Conservation (phyloP, 768 basidiomycete species). For the Sistotremastrum niveocremeum region DNA sequence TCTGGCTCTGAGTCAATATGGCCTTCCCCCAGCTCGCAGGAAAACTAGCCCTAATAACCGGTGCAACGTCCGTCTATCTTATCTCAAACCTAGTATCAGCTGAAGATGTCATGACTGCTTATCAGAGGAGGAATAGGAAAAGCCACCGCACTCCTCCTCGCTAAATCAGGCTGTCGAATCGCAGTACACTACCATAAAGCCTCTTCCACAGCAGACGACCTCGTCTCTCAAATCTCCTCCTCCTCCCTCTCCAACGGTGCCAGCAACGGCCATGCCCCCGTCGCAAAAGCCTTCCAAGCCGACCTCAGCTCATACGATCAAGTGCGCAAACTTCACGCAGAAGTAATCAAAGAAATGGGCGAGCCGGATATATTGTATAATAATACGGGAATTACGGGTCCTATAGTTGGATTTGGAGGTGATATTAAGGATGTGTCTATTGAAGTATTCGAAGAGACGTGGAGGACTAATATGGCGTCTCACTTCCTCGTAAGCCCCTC, state of each 20-base stretch:
- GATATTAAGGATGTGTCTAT: slow-evolving; percentile 31
- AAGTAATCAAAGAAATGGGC: slow-evolving; percentile 30
- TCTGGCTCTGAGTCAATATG: too few relatives aligned
- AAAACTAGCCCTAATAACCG: slow-evolving; percentile 24
- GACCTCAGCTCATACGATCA: slow-evolving; percentile 32
- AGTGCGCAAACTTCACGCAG: slow-evolving; percentile 28
- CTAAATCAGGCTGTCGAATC: slow-evolving; percentile 29
- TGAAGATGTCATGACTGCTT: background rate
- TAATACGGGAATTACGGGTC: slow-evolving; percentile 33
- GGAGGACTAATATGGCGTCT: slow-evolving; percentile 35
- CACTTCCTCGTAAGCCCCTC: slow-evolving; percentile 28
- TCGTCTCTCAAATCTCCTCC: slow-evolving; percentile 24
- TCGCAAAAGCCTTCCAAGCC: slow-evolving; percentile 27
- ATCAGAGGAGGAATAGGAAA: slow-evolving; percentile 39
- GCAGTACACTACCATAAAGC: slow-evolving; percentile 38
- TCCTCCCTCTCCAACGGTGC: slow-evolving; percentile 23
- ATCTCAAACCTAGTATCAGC: background rate
- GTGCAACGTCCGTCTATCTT: slow-evolving; percentile 20
- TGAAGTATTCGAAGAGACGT: slow-evolving; percentile 31
- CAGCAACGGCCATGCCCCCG: too few relatives aligned
- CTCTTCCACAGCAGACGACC: slow-evolving; percentile 21
- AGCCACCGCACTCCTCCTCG: slow-evolving; percentile 35
- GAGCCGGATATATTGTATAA: slow-evolving; percentile 39
- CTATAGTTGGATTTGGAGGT: slow-evolving; percentile 28
- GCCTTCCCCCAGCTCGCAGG: slow-evolving; percentile 2